These are phyloP conservation scores for Dalbergia cultrata DNA, from an alignment of 306 rosid genomes.

Conservation along the genomic window DNA sequence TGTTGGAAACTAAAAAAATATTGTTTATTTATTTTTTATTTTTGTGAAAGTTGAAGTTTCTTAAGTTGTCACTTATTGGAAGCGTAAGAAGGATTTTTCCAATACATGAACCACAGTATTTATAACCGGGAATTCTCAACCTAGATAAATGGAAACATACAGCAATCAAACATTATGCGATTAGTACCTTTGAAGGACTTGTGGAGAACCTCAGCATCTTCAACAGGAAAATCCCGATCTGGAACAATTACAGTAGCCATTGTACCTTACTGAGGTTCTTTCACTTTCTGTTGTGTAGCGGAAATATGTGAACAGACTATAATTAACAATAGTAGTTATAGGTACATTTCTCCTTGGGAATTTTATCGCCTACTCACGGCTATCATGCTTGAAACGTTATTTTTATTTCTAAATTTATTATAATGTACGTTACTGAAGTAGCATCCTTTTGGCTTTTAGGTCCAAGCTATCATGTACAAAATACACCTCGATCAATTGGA, in stretches of 20 bases:
- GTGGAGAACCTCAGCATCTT: conserved; percentile 67
- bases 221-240: conserved; percentile 42
- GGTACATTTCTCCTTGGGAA: conserved; percentile 17
- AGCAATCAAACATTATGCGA: background rate
- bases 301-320: background rate
- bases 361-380: conserved; percentile 44
- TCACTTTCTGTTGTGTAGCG: background rate
- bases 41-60: too few species aligned
- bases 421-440: background rate
- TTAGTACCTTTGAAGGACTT: conserved; percentile 61
- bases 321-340: background rate
- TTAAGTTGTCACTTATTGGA: too few species aligned
- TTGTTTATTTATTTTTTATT: too few species aligned
- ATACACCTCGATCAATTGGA: background rate
- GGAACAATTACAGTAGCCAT: conserved; percentile 61
- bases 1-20: too few species aligned
- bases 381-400: conserved; percentile 30
- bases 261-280: background rate
- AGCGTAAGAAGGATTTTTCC: too few species aligned
- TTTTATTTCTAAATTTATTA: conserved; percentile 15
- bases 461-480: background rate
- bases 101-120: too few species aligned
- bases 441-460: background rate
- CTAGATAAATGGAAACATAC: background rate
- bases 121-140: background rate